phyloP scores from a whole-genome alignment of 768 basidiomycete species.

The Coprinopsis marcescibilis region DNA sequence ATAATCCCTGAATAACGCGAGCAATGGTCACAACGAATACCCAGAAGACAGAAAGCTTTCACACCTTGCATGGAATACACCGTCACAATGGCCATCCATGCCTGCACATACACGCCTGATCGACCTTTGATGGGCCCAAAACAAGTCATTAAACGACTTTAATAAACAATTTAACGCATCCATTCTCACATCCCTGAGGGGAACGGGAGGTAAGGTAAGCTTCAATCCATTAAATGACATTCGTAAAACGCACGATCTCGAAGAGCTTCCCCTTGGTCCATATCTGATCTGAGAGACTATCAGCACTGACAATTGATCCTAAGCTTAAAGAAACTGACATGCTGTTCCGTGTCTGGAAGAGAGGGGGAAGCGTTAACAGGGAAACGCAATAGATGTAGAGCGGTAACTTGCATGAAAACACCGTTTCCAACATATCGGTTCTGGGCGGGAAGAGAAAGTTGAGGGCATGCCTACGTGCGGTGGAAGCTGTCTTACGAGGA shows the following conservation, averaged over 20 bases:
- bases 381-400: not conserved
- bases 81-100: not conserved
- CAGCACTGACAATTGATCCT: not conserved
- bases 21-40: not conserved
- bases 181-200: not conserved
- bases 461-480: too few relatives aligned
- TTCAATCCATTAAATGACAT: not conserved
- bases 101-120: not conserved
- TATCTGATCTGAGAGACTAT: not conserved
- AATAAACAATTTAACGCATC: not conserved
- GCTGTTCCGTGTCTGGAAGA: not conserved
- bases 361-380: not conserved
- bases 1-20: not conserved
- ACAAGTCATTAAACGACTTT: not conserved
- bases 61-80: not conserved
- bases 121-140: not conserved
- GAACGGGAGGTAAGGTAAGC: not conserved
- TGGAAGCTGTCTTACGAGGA: too few relatives aligned
- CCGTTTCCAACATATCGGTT: conserved; percentile 7
- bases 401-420: not conserved
- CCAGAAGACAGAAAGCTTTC: not conserved
- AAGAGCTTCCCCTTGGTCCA: not conserved
- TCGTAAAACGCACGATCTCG: not conserved
- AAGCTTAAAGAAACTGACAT: not conserved
- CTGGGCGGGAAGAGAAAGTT: not conserved